Evolutionary conservation across 2,329 filamentous ascomycete genomes (phyloP).

Genomic region (Paecilomyces niveus): DNA sequence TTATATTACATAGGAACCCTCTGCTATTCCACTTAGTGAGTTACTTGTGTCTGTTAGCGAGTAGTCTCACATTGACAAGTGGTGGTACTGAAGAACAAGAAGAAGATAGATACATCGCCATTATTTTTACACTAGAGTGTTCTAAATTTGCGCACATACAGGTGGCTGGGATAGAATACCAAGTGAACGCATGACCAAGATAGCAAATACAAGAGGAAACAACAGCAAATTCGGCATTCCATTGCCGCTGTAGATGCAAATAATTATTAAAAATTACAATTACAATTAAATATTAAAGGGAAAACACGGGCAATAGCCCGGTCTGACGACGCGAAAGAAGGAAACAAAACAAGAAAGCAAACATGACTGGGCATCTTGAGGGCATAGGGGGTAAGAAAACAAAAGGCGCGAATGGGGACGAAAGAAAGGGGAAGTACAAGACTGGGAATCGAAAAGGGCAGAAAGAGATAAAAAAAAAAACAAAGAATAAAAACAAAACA

Average conservation of each 20-base stretch:
- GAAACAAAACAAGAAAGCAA: background rate
- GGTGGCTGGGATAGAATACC: no score
- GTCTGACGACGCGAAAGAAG: background rate
- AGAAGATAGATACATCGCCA: no score
- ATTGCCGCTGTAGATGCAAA: no score
- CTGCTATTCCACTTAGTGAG: no score
- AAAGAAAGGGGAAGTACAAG: background rate
- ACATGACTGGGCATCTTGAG: background rate
- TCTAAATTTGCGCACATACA: no score
- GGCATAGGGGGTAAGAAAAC: background rate
- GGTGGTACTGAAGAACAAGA: no score
- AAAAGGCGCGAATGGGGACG: background rate
- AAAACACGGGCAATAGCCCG: background rate
- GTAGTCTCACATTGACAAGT: no score
- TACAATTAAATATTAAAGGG: background rate
- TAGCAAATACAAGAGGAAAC: background rate
- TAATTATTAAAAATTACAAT: background rate
- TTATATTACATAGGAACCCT: no score
- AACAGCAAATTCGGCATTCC: background rate
- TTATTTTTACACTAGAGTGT: no score
- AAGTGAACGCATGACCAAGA: no score
- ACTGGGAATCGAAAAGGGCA: background rate
- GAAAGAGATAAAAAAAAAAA: background rate
- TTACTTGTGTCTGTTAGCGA: no score
- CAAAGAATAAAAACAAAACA: no score